These are phyloP conservation scores for Cryphonectria parasitica DNA, from an alignment of 2,329 filamentous ascomycete genomes.

Conservation along the genomic window DNA sequence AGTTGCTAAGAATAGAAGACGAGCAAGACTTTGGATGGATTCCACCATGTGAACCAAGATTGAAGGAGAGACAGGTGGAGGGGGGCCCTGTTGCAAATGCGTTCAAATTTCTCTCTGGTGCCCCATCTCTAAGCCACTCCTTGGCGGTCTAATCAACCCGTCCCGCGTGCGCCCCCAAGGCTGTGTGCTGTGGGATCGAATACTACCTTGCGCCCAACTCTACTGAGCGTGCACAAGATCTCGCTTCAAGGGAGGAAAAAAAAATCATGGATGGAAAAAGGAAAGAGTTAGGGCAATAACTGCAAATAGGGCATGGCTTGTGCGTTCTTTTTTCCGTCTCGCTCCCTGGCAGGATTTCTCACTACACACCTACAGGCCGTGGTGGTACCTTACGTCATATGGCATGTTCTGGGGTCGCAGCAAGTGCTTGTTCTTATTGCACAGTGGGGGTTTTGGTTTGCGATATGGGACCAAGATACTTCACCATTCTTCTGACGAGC, in stretches of 20 bases:
- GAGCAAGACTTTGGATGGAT: background rate
- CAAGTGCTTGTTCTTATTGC: background rate
- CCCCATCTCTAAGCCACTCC: conserved; percentile 1
- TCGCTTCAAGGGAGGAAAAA: background rate
- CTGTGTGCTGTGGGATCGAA: background rate
- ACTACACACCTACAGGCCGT: background rate
- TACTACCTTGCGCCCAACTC: background rate
- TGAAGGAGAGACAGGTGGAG: conserved; percentile 13
- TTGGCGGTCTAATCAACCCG: background rate
- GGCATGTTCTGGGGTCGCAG: background rate
- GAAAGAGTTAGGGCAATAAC: background rate
- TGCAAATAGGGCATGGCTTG: background rate
- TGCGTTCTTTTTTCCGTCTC: background rate
- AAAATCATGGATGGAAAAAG: background rate
- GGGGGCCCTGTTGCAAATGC: background rate
- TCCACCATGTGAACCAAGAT: background rate
- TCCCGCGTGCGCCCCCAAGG: background rate
- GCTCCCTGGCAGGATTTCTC: background rate
- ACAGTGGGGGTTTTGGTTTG: background rate
- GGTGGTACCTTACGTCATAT: conserved; percentile 6
- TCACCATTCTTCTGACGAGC: background rate
- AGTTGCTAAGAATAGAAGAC: background rate
- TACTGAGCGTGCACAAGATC: background rate
- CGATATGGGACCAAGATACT: background rate
- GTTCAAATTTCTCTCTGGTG: background rate